Percentiles rank a stretch among this genome's conserved stretches.
Conservation (phyloP, 805 yeast species). For the Brettanomyces sp. region DNA sequence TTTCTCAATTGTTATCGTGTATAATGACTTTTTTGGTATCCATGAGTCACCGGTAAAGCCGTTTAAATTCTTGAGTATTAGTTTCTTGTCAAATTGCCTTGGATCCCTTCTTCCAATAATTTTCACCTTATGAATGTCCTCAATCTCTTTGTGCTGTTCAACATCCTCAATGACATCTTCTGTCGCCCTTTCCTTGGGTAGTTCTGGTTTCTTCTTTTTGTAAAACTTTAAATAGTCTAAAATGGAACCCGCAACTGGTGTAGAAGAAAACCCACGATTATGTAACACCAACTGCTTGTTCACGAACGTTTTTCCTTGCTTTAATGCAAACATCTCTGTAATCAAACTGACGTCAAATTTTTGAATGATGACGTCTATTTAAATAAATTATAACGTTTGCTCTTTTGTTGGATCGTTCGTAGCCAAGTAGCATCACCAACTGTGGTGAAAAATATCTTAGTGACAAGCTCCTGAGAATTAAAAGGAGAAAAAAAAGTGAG, state of each 20-base stretch:
- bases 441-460: too few relatives aligned
- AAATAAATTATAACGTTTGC: too few relatives aligned
- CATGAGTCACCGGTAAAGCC: constrained; percentile 23
- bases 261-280: constrained; percentile 8
- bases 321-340: too few relatives aligned
- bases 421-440: too few relatives aligned
- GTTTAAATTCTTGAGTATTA: constrained; percentile 15
- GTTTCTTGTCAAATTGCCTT: constrained; percentile 12
- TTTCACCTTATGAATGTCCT: constrained; percentile 12
- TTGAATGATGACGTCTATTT: too few relatives aligned
- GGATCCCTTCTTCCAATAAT: constrained; percentile 24
- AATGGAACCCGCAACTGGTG: constrained; percentile 12
- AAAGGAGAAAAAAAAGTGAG: too few relatives aligned
- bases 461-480: too few relatives aligned
- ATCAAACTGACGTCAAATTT: too few relatives aligned
- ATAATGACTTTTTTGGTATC: constrained; percentile 17
- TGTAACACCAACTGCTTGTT: not conserved
- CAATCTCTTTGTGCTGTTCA: constrained; percentile 13
- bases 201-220: constrained; percentile 11
- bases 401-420: too few relatives aligned
- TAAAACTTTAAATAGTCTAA: constrained; percentile 25
- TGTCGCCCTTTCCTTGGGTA: constrained; percentile 15
- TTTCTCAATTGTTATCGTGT: constrained; percentile 2
- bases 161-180: constrained; percentile 22
- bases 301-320: too few relatives aligned